These are phyloP conservation scores for Claviceps monticola DNA, from an alignment of 2,329 filamentous ascomycete species.

Conservation along the genomic window DNA sequence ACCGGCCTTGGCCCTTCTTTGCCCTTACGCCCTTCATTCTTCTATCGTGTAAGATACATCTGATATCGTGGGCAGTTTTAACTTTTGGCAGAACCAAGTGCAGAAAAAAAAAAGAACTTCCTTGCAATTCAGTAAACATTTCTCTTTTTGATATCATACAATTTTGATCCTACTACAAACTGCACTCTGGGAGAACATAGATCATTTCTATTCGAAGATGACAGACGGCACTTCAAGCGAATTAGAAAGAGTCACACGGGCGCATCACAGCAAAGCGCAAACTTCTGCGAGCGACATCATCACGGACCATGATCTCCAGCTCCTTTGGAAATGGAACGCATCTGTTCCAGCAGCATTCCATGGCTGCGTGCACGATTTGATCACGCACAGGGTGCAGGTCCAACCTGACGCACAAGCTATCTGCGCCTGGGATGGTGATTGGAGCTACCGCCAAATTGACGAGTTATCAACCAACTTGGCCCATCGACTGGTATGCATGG, in stretches of 20 bases:
- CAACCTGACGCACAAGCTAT: conserved; percentile 6
- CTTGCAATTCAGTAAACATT: too few relatives aligned
- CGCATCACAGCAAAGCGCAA: not conserved
- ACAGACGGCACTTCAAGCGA: not conserved
- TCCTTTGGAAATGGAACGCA: conserved; percentile 10
- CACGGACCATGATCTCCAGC: not conserved
- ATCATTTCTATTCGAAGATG: not conserved
- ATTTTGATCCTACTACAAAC: too few relatives aligned
- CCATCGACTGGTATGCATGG: conserved; percentile 3
- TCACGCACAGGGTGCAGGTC: conserved; percentile 5
- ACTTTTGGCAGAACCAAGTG: too few relatives aligned
- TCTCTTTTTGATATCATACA: too few relatives aligned
- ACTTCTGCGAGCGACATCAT: not conserved
- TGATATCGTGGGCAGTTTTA: too few relatives aligned
- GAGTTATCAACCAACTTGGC: conserved; percentile 1
- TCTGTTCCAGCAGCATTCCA: conserved; percentile 5
- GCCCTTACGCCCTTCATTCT: too few relatives aligned
- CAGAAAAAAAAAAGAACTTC: too few relatives aligned
- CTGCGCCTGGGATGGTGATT: conserved; percentile 24
- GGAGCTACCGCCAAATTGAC: conserved; percentile 21
- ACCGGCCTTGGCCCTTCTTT: too few relatives aligned
- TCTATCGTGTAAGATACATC: too few relatives aligned
- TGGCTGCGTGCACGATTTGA: conserved; percentile 11
- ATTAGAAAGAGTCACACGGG: not conserved
- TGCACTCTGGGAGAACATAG: too few relatives aligned